Evolutionary conservation across 2,329 filamentous ascomycete genomes (phyloP), one percentile per base, ranked within the genome.

Genomic region (Fusarium begoniae): DNA sequence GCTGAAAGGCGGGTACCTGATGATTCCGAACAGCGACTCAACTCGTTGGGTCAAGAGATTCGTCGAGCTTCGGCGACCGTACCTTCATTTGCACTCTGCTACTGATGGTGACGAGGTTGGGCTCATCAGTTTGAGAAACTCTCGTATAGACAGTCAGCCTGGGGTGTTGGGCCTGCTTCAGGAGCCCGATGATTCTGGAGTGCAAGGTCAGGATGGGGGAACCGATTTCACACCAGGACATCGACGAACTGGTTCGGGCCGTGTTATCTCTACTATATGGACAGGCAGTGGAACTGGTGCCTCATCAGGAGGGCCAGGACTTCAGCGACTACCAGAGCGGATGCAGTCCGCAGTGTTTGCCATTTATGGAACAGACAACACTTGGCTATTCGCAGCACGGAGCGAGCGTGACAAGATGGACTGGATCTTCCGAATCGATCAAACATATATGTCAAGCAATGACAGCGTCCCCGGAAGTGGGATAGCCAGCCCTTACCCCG

Each of bases 351-450:
- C 93, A 74, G 93, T 98, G 45, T 99, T 98, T 87, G 96, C 96
- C 18, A 90, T 99, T 57, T 99, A 98, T 80, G 96, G 94, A 47
- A 94, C 93, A 68, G 93, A 96, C 81, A 98, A 98, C 82, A 98
- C 95, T 38, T 99, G 95, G 89, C 87, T 99, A 45, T 98, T 99
- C 82, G 94, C 95, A 20, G 94, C 95, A 30, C 89, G 95, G 66
- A 96, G 91, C 78, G 96, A 98, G 84, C 89, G 92, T 55, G 95
- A 98, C 82, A 98, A 98, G 86, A 92, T 95, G 77, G 96, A 98
- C 81, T 99, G 96, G 96, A 98, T 99, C 77, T 89, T 97, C 82
- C 92, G 93, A 79, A 94, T 99, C 77, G 96, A 99, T 83, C 93
- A 98, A 85, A 94, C 92, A 58, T 90, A 88, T 75, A 82, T 88